A percentile compares a stretch with the other conserved stretches of the same genome.
Evolutionary conservation across 805 yeast species (phyloP).

Genomic region (Barnettozyma sucrosica): DNA sequence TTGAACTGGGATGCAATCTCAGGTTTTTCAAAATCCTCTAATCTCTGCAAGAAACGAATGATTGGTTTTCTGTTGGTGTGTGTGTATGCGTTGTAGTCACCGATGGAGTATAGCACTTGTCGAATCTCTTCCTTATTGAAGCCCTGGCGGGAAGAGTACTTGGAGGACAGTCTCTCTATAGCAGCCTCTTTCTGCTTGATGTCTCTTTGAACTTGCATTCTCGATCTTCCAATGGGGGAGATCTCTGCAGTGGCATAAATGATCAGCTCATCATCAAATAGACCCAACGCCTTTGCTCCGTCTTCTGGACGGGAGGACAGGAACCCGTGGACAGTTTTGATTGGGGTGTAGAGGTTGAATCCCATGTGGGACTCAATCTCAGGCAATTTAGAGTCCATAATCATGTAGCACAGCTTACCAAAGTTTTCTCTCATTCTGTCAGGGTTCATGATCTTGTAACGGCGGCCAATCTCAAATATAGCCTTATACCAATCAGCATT

Average conservation of each 20-base stretch:
- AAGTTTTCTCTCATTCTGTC: conserved; percentile 73
- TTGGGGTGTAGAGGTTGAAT: conserved; percentile 69
- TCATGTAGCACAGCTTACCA: conserved; percentile 78
- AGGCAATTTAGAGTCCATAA: conserved; percentile 75
- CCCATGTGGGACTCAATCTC: conserved; percentile 68
- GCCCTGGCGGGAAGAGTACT: conserved; percentile 37
- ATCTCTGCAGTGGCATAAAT: conserved; percentile 66
- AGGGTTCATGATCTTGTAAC: conserved; percentile 82
- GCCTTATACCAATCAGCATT: conserved; percentile 69
- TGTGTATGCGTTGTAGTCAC: conserved; percentile 71
- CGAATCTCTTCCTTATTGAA: conserved; percentile 57
- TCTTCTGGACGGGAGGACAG: conserved; percentile 38
- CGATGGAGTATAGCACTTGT: conserved; percentile 68
- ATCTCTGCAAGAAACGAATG: conserved; percentile 49
- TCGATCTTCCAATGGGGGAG: conserved; percentile 49
- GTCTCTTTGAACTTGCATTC: conserved; percentile 48
- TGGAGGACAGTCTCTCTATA: conserved; percentile 51
- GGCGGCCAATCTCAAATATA: conserved; percentile 71
- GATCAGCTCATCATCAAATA: conserved; percentile 55
- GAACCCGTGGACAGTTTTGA: conserved; percentile 51
- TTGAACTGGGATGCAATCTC: conserved; percentile 37
- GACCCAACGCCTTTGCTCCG: conserved; percentile 29
- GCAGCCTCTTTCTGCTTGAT: conserved; percentile 66
- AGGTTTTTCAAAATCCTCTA: conserved; percentile 41
- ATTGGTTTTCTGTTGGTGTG: conserved; percentile 67